Evolutionary conservation across 179 eudicot genomes (phyloP).

Genomic region (Drosera spatulata): DNA sequence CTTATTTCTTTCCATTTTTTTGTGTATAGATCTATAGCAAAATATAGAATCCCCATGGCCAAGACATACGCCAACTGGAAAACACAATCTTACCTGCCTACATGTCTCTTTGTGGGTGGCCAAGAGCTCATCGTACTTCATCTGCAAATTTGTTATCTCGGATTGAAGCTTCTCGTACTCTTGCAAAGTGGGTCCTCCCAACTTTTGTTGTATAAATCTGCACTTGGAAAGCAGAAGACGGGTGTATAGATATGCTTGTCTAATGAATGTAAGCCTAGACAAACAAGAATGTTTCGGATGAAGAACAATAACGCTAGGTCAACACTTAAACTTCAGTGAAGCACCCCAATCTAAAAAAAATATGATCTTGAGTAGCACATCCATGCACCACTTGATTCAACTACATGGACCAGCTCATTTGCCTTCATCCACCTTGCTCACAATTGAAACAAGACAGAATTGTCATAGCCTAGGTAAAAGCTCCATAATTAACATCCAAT

Average conservation of each 20-base stretch:
- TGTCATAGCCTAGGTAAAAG: too few species aligned
- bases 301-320: too few species aligned
- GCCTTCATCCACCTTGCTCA: too few species aligned
- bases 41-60: neutral
- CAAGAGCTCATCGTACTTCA: constrained; percentile 52
- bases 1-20: too few species aligned
- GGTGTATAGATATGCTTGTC: neutral
- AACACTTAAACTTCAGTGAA: too few species aligned
- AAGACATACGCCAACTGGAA: neutral
- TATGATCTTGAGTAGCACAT: too few species aligned
- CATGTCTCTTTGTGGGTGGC: constrained; percentile 62
- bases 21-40: neutral
- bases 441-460: too few species aligned
- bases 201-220: constrained; percentile 84
- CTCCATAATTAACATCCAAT: too few species aligned
- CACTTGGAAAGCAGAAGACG: neutral
- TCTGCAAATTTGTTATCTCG: constrained; percentile 53
- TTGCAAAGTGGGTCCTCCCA: constrained; percentile 72
- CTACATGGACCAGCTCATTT: too few species aligned
- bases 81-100: constrained; percentile 37
- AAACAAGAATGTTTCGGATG: neutral
- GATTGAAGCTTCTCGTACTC: constrained; percentile 76
- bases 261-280: neutral
- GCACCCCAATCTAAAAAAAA: too few species aligned
- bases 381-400: too few species aligned